Conservation (phyloP, 805 yeast genomes). For the Helenozyma baotianmanensis region DNA sequence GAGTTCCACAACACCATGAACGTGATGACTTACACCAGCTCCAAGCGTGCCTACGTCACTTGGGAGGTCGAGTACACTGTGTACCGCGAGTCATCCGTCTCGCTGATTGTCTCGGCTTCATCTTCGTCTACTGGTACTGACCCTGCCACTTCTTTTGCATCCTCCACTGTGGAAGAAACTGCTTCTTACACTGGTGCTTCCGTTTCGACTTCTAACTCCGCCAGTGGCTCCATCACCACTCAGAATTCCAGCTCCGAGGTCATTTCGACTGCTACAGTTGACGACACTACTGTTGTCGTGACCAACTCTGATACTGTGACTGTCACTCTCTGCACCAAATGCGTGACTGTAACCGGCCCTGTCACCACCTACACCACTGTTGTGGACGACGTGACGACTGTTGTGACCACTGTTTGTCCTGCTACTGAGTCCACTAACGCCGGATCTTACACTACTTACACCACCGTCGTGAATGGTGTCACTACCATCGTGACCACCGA, state of each 20-base stretch:
- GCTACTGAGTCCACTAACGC: slow-evolving; percentile 1
- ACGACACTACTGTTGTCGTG: slow-evolving; percentile 5
- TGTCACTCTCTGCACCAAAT: slow-evolving; percentile 10
- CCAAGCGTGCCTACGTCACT: no score
- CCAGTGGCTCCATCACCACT: neutral
- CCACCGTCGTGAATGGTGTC: slow-evolving; percentile 5
- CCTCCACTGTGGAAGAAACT: neutral
- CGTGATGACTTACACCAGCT: no score
- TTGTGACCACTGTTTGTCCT: slow-evolving; percentile 8
- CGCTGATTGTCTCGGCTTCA: neutral
- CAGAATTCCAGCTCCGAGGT: no score
- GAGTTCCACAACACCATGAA: no score
- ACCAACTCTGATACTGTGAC: slow-evolving; percentile 7
- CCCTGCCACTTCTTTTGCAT: neutral
- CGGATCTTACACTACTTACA: slow-evolving; percentile 6
- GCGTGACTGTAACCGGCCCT: slow-evolving; percentile 8
- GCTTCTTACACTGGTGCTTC: neutral
- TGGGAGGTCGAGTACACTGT: no score
- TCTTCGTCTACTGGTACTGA: neutral
- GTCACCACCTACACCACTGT: slow-evolving; percentile 11
- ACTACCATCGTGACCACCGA: slow-evolving; percentile 6
- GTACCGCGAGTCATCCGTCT: no score
- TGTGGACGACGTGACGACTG: slow-evolving; percentile 3
- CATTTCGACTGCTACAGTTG: slow-evolving; percentile 3
- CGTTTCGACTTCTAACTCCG: neutral